A percentile compares a stretch with the other conserved stretches of the same genome.
These are phyloP conservation scores for Penicillium desertorum DNA, from an alignment of 495 filamentous ascomycete genomes.

Conservation along the genomic window DNA sequence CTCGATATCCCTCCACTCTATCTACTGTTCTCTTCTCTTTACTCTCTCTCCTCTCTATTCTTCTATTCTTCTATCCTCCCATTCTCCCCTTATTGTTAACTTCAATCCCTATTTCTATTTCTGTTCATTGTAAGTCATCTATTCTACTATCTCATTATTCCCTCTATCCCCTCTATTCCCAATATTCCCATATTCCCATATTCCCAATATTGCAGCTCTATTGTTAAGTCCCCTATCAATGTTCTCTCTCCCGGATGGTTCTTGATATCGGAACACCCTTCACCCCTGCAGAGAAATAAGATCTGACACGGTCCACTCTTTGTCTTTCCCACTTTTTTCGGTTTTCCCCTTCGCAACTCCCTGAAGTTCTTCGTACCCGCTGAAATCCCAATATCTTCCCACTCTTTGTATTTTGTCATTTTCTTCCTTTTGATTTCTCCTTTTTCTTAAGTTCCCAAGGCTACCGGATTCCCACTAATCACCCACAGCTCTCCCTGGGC, in stretches of 20 bases:
- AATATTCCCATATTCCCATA: too few relatives aligned
- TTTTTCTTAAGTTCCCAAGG: slow-evolving; percentile 11
- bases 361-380: slow-evolving; percentile 9
- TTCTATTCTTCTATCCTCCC: not conserved
- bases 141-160: slow-evolving; percentile 7
- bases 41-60: slow-evolving; percentile 8
- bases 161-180: too few relatives aligned
- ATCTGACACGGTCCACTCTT: slow-evolving; percentile 36
- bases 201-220: slow-evolving; percentile 3
- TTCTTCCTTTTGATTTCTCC: slow-evolving; percentile 25
- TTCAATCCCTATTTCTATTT: not conserved
- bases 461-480: slow-evolving; percentile 12
- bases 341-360: slow-evolving; percentile 20
- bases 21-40: slow-evolving; percentile 20
- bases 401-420: slow-evolving; percentile 25
- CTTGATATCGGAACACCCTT: slow-evolving; percentile 28
- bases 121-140: slow-evolving; percentile 9
- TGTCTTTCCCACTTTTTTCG: slow-evolving; percentile 22
- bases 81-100: slow-evolving; percentile 2
- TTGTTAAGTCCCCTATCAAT: slow-evolving; percentile 14
- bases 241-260: slow-evolving; percentile 4
- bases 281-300: slow-evolving; percentile 34
- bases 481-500: slow-evolving; percentile 15
- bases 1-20: slow-evolving; percentile 9
- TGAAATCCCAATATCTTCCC: slow-evolving; percentile 12